phyloP scores from a whole-genome alignment of 768 basidiomycete genomes.

The Solioccasus polychromus region DNA sequence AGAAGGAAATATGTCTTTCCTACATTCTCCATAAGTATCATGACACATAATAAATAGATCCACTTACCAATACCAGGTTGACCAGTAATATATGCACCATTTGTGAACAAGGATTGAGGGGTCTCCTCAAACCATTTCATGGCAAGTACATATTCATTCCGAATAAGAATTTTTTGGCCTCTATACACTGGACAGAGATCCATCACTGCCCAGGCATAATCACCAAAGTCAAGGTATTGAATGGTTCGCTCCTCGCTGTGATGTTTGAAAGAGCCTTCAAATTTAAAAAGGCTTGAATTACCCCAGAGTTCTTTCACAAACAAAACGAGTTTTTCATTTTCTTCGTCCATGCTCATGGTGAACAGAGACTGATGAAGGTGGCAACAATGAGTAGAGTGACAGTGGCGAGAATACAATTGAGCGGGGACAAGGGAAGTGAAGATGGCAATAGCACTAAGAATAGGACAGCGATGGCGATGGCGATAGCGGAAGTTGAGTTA shows the following conservation, averaged over 20 bases:
- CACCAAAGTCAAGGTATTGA: slow-evolving; percentile 5
- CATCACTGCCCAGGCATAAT: neutral
- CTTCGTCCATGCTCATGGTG: too few species aligned
- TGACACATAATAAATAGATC: neutral
- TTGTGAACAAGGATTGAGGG: neutral
- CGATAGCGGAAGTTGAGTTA: too few species aligned
- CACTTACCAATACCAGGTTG: slow-evolving; percentile 10
- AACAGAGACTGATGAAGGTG: too few species aligned
- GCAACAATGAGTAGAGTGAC: too few species aligned
- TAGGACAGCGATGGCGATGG: too few species aligned
- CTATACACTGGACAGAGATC: neutral
- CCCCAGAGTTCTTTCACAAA: slow-evolving; percentile 1
- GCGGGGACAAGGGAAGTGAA: too few species aligned
- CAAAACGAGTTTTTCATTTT: neutral
- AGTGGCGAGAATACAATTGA: too few species aligned
- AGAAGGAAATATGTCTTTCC: too few species aligned
- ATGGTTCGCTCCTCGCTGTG: neutral
- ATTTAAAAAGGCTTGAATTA: slow-evolving; percentile 2
- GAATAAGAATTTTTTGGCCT: neutral
- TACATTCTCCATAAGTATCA: too few species aligned
- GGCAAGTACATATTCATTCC: slow-evolving; percentile 3
- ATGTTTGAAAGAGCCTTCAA: neutral
- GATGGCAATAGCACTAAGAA: too few species aligned
- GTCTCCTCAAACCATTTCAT: neutral
- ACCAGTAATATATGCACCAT: neutral